These are phyloP conservation scores for Hericium alpestre DNA, from an alignment of 768 basidiomycete species.

Conservation along the genomic window DNA sequence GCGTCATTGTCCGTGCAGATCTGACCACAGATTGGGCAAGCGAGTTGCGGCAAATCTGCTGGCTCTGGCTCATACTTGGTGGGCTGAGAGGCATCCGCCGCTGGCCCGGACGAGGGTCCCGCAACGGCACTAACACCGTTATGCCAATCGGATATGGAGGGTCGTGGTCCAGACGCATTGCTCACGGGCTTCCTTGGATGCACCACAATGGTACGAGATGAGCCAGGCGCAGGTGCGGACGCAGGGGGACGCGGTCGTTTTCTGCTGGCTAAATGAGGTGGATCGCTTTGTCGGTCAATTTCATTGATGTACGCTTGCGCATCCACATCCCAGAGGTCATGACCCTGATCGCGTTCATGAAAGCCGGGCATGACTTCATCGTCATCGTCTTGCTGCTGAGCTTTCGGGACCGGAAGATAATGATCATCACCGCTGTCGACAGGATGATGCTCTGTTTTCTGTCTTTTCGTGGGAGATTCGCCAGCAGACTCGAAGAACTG, in stretches of 20 bases:
- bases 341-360: constrained; percentile 33
- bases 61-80: background rate
- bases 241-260: constrained; percentile 6
- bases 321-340: background rate
- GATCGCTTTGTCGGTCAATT: constrained; percentile 1
- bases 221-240: background rate
- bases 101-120: background rate
- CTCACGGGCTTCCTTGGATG: background rate
- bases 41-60: constrained; percentile 18
- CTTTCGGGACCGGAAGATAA: background rate
- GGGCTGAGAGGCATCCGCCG: background rate
- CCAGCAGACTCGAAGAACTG: constrained; percentile 48
- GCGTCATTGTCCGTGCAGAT: constrained; percentile 62
- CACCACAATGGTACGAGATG: background rate
- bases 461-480: constrained; percentile 30
- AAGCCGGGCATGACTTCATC: constrained; percentile 41
- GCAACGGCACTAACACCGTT: background rate
- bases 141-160: background rate
- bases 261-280: constrained; percentile 1
- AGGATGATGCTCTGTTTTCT: constrained; percentile 18
- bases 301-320: background rate
- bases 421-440: background rate
- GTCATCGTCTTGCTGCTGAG: constrained; percentile 16
- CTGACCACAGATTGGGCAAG: constrained; percentile 67
- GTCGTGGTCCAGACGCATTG: background rate